phyloP scores from a whole-genome alignment of 768 basidiomycete species.

The Boletus sp. region DNA sequence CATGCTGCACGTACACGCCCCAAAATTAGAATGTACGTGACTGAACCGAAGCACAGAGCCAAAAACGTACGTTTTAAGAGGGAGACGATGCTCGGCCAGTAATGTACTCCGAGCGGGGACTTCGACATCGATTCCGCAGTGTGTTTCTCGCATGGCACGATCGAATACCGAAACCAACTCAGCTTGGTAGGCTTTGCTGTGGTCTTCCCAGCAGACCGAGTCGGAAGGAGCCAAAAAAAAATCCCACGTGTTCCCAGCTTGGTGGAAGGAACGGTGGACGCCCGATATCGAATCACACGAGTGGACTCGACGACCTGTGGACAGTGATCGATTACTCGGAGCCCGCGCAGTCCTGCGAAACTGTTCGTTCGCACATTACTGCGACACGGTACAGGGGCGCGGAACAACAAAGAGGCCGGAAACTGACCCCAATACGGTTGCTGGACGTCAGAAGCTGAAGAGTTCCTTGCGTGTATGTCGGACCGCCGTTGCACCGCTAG shows the following conservation, averaged over 20 bases:
- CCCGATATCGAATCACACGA: not conserved
- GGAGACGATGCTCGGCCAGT: not conserved
- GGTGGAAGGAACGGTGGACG: conserved; percentile 1
- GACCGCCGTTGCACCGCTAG: not conserved
- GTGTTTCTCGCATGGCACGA: not conserved
- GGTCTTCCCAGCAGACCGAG: no score
- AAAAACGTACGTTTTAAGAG: not conserved
- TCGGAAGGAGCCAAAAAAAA: not conserved
- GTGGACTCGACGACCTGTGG: not conserved
- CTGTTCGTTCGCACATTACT: not conserved
- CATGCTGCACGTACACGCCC: conserved; percentile 1
- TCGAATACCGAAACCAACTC: not conserved
- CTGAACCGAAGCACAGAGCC: not conserved
- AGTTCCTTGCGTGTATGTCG: not conserved
- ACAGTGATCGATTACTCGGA: not conserved
- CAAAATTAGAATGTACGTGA: not conserved
- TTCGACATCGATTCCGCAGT: not conserved
- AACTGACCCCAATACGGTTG: not conserved
- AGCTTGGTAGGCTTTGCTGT: conserved; percentile 1
- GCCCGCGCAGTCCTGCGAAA: not conserved
- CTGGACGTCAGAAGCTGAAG: not conserved
- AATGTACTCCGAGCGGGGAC: not conserved
- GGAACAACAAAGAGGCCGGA: not conserved
- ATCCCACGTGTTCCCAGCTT: not conserved
- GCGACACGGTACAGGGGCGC: not conserved